Evolutionary conservation across 805 yeast genomes (phyloP).

Genomic region (Candida sonorensis): DNA sequence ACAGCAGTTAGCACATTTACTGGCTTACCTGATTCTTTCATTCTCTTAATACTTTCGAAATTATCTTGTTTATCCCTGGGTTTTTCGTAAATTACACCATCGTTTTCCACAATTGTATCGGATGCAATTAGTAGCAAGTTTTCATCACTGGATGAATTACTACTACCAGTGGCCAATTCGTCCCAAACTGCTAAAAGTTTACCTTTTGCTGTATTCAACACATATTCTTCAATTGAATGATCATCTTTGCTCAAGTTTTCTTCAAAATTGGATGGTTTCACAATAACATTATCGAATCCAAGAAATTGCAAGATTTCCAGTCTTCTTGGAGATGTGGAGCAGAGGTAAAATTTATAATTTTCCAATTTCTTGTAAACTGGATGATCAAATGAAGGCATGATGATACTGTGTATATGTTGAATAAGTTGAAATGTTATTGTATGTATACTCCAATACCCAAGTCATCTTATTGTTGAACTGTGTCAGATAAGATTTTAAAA

Average conservation of each 20-base stretch:
- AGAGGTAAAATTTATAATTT: constrained; percentile 45
- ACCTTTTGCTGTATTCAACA: constrained; percentile 55
- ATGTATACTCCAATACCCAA: too few relatives aligned
- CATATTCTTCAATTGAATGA: constrained; percentile 53
- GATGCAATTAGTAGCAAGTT: constrained; percentile 47
- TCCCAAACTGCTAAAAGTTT: constrained; percentile 62
- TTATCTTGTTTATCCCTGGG: constrained; percentile 55
- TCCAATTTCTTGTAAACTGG: constrained; percentile 25
- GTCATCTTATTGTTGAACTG: too few relatives aligned
- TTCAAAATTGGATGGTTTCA: constrained; percentile 62
- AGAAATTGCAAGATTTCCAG: constrained; percentile 59
- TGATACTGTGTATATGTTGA: too few relatives aligned
- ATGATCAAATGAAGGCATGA: constrained; percentile 20
- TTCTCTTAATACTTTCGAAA: constrained; percentile 39
- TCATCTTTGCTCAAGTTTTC: constrained; percentile 62
- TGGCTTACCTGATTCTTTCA: constrained; percentile 38
- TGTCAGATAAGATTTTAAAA: too few relatives aligned
- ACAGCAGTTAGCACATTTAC: constrained; percentile 51
- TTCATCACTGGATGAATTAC: too few relatives aligned
- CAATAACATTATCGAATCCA: constrained; percentile 40
- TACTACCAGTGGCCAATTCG: constrained; percentile 21
- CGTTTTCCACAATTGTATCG: constrained; percentile 68
- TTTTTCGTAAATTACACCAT: constrained; percentile 67
- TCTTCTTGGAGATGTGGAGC: constrained; percentile 82
- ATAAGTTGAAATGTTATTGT: too few relatives aligned